phyloP scores from a whole-genome alignment of 2,329 filamentous ascomycete genomes.

The Endoconidiophora polonica region DNA sequence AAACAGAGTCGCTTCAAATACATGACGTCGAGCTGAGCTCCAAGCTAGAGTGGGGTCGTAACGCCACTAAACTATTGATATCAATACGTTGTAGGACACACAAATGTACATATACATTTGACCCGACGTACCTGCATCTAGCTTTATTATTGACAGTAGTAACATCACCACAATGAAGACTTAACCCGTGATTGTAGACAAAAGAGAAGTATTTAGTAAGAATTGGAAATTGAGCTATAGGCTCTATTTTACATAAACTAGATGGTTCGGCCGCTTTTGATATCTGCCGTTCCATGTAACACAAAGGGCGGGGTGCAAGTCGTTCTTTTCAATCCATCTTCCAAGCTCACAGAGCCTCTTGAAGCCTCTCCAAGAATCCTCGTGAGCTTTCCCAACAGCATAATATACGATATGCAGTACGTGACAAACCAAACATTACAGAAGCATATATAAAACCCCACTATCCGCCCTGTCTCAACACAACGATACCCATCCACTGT shows the following conservation, averaged over 20 bases:
- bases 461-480: neutral
- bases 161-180: neutral
- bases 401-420: neutral
- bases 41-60: too few species aligned
- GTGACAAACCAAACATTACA: neutral
- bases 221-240: neutral
- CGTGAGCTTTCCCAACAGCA: too few species aligned
- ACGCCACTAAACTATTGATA: too few species aligned
- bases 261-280: neutral
- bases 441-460: neutral
- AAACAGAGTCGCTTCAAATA: too few species aligned
- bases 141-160: too few species aligned
- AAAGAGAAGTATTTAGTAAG: neutral
- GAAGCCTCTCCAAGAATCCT: too few species aligned
- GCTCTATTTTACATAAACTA: constrained; percentile 5
- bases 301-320: constrained; percentile 5
- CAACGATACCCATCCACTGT: neutral
- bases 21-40: too few species aligned
- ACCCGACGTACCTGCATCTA: neutral
- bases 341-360: neutral
- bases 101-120: neutral
- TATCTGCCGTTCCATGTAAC: neutral
- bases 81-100: too few species aligned
- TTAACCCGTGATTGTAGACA: neutral
- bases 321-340: neutral